These are phyloP conservation scores for Rhizopogon sp. DNA, from an alignment of 768 basidiomycete genomes.

Conservation along the genomic window DNA sequence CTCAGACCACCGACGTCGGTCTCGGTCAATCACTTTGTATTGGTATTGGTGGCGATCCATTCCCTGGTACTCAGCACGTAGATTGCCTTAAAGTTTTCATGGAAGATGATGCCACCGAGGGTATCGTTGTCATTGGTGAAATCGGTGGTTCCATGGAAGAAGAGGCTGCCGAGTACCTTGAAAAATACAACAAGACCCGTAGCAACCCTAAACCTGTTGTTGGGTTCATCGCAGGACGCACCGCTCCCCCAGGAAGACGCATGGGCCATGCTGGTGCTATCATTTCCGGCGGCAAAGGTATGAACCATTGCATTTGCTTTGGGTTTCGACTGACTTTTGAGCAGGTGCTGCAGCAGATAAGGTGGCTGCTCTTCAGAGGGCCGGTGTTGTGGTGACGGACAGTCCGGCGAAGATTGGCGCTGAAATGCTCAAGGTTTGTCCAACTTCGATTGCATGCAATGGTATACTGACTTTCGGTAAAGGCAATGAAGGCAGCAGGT, in stretches of 20 bases:
- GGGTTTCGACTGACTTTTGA: neutral
- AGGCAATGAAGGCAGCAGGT: slow-evolving; percentile 81
- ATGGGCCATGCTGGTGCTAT: slow-evolving; percentile 99
- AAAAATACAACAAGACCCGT: slow-evolving; percentile 87
- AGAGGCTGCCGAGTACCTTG: slow-evolving; percentile 95
- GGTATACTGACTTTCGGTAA: slow-evolving; percentile 2
- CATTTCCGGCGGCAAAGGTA: slow-evolving; percentile 95
- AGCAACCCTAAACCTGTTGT: slow-evolving; percentile 90
- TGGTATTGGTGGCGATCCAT: slow-evolving; percentile 96
- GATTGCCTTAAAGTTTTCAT: slow-evolving; percentile 97
- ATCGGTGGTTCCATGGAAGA: slow-evolving; percentile 99
- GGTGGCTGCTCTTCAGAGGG: slow-evolving; percentile 83
- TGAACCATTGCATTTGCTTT: slow-evolving; percentile 7
- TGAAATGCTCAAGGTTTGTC: slow-evolving; percentile 82
- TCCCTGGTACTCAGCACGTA: slow-evolving; percentile 93
- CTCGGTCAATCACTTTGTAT: slow-evolving; percentile 96
- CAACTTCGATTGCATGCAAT: slow-evolving; percentile 4
- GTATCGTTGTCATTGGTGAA: slow-evolving; percentile 98
- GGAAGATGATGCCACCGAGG: slow-evolving; percentile 90
- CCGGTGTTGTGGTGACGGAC: slow-evolving; percentile 90
- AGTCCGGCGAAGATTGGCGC: slow-evolving; percentile 93
- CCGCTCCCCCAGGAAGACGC: slow-evolving; percentile 94
- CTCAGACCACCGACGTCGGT: slow-evolving; percentile 92
- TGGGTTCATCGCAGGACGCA: slow-evolving; percentile 96
- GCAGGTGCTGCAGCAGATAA: slow-evolving; percentile 89